These are phyloP conservation scores for Mycena maculata DNA, from an alignment of 768 basidiomycete genomes.

Conservation along the genomic window DNA sequence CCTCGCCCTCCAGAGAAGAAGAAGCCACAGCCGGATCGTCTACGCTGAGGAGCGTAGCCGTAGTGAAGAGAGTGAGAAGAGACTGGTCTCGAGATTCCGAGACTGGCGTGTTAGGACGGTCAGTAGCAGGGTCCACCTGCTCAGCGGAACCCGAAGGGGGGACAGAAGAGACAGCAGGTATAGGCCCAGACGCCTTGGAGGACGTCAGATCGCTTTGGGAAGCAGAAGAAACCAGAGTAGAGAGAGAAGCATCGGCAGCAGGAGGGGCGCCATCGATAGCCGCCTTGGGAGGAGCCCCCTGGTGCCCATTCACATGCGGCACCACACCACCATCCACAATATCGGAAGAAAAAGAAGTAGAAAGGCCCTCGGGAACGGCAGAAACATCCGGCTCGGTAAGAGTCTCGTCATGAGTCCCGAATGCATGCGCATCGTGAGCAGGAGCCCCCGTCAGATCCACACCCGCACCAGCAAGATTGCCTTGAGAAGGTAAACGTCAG, in stretches of 20 bases:
- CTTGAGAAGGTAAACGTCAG: slow-evolving; percentile 72
- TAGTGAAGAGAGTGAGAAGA: slow-evolving; percentile 58
- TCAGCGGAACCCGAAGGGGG: slow-evolving; percentile 52
- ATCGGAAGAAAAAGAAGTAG: slow-evolving; percentile 38
- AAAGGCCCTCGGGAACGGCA: slow-evolving; percentile 38
- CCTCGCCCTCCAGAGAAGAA: slow-evolving; percentile 38
- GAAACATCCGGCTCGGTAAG: slow-evolving; percentile 43
- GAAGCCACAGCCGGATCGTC: slow-evolving; percentile 42
- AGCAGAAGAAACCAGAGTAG: slow-evolving; percentile 44
- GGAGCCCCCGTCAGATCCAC: slow-evolving; percentile 53
- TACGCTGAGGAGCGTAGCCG: slow-evolving; percentile 65
- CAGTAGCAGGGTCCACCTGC: slow-evolving; percentile 56
- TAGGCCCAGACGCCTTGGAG: slow-evolving; percentile 58
- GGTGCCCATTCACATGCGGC: slow-evolving; percentile 36
- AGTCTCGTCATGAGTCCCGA: slow-evolving; percentile 34
- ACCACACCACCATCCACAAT: slow-evolving; percentile 37
- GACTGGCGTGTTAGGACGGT: slow-evolving; percentile 59
- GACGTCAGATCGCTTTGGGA: slow-evolving; percentile 42
- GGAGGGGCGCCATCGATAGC: slow-evolving; percentile 34
- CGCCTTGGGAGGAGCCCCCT: slow-evolving; percentile 38
- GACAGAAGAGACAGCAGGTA: slow-evolving; percentile 51
- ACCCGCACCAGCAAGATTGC: slow-evolving; percentile 54
- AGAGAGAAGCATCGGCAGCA: slow-evolving; percentile 46
- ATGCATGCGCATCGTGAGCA: slow-evolving; percentile 45
- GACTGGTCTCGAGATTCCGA: slow-evolving; percentile 43